These are phyloP conservation scores for Musa troglodytarum DNA, from an alignment of 176 grass and related monocot species.

Conservation along the genomic window DNA sequence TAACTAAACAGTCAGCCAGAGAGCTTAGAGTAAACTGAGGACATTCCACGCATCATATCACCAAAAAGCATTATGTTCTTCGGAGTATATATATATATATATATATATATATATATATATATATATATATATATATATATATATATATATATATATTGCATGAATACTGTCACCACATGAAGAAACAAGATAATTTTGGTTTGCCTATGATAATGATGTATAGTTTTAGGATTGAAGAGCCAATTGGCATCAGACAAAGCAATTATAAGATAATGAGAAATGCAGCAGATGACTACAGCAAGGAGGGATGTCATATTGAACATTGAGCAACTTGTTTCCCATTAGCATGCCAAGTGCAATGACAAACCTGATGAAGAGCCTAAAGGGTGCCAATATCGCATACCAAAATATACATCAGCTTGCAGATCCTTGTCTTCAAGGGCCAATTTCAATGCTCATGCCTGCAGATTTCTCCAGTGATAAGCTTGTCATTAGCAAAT, in stretches of 20 bases:
- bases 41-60: neutral
- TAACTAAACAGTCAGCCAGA: neutral
- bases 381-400: conserved; percentile 97
- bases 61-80: neutral
- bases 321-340: neutral
- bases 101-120: too few relatives aligned
- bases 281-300: neutral
- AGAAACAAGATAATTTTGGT: neutral
- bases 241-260: neutral
- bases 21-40: neutral
- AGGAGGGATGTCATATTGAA: neutral
- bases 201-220: neutral
- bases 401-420: conserved; percentile 84
- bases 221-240: neutral
- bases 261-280: neutral
- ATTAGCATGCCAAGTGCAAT: neutral
- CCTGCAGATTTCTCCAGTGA: conserved; percentile 35
- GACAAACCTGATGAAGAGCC: conserved; percentile 73
- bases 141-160: too few relatives aligned
- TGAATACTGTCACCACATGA: neutral
- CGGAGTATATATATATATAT: neutral
- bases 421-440: conserved; percentile 64
- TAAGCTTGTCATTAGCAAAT: neutral
- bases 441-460: conserved; percentile 59
- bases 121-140: too few relatives aligned